Base-by-base conservation (phyloP, 2,329 filamentous ascomycete species). In the Phialophora expanda region DNA sequence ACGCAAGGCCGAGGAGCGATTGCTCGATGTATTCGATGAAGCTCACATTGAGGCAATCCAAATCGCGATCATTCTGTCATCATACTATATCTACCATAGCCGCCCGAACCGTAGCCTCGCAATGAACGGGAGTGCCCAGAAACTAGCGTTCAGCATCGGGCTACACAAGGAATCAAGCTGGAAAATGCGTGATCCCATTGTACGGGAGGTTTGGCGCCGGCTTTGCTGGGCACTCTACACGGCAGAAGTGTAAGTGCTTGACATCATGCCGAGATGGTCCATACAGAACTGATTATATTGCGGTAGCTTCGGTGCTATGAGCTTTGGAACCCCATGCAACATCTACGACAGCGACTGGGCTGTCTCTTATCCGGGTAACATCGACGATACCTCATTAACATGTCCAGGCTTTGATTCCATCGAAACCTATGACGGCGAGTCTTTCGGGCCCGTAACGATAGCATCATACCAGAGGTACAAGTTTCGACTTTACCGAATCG, bases 1-100 rank as follows among this genome's bases (percentile, higher is more conserved):
- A 20, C 58, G 41, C 38, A 55, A 75, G 20, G 75, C 76, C 8
- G 76, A 79, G 34, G 71, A 71, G 3, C 72, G 75, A 32, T 59
- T 82, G 14, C 73, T 78, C n/a, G 76, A 79, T 26, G 56, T 82
- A 20, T 78, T 82, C 74, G 79, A 81, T 62, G 71, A 78, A 24
- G 75, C 74, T n/a, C 78, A 75, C 12, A 65, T 69, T 24, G 67
- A 69, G 54, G 56, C 62, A 5, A 65, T 69, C 22, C 67, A 69
- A 46, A 61, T 67, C n/a, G 61, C 62, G 2, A 41, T 67, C 2
- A 56, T 67, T 17, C 62, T 69, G 17, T 59, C 51, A 3, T 58
- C 64, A 8, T 69, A 65, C 60, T 66, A 65, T 22, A 38, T 64
- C 38, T 69, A 69, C 60, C 61, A 66, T 22, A 60, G 65, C 20